Evolutionary conservation across 2,329 filamentous ascomycete species (phyloP).

Genomic region (Scorias spongiosa): DNA sequence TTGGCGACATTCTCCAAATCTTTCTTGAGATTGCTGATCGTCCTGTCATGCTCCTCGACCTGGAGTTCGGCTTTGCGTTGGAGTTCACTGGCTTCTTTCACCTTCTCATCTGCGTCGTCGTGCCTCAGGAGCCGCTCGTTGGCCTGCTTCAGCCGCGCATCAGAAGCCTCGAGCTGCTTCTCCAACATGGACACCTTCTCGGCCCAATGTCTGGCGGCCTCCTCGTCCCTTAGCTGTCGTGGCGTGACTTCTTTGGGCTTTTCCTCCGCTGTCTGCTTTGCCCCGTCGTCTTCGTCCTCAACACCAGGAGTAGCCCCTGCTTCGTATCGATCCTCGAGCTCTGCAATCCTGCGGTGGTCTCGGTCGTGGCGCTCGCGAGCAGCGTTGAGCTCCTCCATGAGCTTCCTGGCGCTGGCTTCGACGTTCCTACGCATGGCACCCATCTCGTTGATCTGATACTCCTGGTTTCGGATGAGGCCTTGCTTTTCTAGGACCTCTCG

Average conservation of each 20-base stretch:
- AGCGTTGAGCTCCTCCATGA: conserved; percentile 32
- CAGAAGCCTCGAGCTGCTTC: conserved; percentile 18
- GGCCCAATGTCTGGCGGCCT: conserved; percentile 12
- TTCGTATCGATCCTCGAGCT: conserved; percentile 30
- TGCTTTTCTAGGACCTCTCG: conserved; percentile 38
- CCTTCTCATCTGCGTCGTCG: conserved; percentile 12
- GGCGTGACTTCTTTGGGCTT: conserved; percentile 2
- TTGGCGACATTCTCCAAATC: conserved; percentile 13
- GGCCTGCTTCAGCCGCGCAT: conserved; percentile 18
- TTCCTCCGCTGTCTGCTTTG: conserved; percentile 5
- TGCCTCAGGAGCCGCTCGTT: conserved; percentile 15
- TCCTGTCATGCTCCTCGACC: conserved; percentile 13
- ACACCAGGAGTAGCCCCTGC: conserved; percentile 12
- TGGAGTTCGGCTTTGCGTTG: conserved; percentile 9
- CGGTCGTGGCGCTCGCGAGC: conserved; percentile 31
- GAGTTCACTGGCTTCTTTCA: conserved; percentile 4
- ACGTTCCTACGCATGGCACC: conserved; percentile 32
- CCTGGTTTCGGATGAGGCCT: conserved; percentile 33
- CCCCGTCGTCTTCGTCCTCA: conserved; percentile 8
- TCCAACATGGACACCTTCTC: conserved; percentile 18
- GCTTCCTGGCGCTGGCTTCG: conserved; percentile 32
- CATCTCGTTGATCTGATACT: conserved; percentile 36
- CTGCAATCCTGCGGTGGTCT: conserved; percentile 32
- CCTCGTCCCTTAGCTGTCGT: conserved; percentile 5
- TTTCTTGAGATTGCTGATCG: conserved; percentile 15